phyloP scores from a whole-genome alignment of 2,329 filamentous ascomycete species.

The Xenosphaeropsis pyriputrescens region DNA sequence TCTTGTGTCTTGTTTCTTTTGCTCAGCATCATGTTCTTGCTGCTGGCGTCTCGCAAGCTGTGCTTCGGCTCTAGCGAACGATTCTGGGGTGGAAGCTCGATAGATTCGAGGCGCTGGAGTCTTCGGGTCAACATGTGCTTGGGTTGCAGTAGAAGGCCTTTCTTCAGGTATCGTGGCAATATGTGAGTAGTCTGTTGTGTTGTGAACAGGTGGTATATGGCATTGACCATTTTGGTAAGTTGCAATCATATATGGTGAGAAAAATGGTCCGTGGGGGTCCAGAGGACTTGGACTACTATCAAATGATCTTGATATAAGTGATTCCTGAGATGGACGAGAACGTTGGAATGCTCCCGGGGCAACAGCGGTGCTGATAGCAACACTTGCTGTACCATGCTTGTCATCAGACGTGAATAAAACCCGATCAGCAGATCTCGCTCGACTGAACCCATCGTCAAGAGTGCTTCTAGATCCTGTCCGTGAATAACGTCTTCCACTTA shows the following conservation, averaged over 20 bases:
- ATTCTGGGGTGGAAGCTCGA: slow-evolving; percentile 24
- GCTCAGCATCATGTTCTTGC: slow-evolving; percentile 19
- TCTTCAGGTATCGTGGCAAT: slow-evolving; percentile 23
- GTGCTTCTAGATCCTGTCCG: slow-evolving; percentile 4
- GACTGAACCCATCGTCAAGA: slow-evolving; percentile 31
- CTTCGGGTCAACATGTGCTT: slow-evolving; percentile 20
- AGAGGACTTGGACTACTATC: slow-evolving; percentile 8
- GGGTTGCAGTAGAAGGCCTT: slow-evolving; percentile 31
- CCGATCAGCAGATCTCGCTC: slow-evolving; percentile 50
- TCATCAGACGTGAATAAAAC: slow-evolving; percentile 42
- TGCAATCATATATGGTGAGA: slow-evolving; percentile 8
- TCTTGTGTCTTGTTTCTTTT: slow-evolving; percentile 13
- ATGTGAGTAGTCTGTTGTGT: slow-evolving; percentile 10
- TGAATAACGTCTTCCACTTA: neutral
- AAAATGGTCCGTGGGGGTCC: too few species aligned
- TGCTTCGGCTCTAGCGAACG: slow-evolving; percentile 22
- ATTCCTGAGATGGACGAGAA: too few species aligned
- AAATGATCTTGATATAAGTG: slow-evolving; percentile 6
- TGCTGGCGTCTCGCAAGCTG: slow-evolving; percentile 16
- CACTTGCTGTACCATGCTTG: slow-evolving; percentile 47
- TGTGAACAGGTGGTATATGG: slow-evolving; percentile 9
- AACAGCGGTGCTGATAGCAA: slow-evolving; percentile 45
- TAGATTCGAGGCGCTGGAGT: slow-evolving; percentile 21
- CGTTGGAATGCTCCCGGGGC: slow-evolving; percentile 36
- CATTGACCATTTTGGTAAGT: slow-evolving; percentile 8